Evolutionary conservation across 768 basidiomycete species (phyloP).

Genomic region (Boletus barrowsii): DNA sequence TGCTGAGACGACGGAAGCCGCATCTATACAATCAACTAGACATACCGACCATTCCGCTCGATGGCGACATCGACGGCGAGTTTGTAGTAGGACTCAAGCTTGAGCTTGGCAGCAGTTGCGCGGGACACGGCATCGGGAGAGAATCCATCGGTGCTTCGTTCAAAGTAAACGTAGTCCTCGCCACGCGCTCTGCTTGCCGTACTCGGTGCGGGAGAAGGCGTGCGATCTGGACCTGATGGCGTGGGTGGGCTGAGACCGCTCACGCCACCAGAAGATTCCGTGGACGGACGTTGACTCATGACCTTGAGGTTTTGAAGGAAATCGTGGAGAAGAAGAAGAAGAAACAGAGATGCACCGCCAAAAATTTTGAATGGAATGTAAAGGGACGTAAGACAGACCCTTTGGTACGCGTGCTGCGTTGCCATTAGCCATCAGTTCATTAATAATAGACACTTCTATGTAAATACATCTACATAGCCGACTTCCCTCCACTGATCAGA

Average conservation of each 20-base stretch:
- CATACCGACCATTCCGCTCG: slow-evolving; percentile 87
- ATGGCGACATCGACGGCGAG: slow-evolving; percentile 96
- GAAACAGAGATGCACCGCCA: slow-evolving; percentile 5
- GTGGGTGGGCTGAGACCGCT: slow-evolving; percentile 16
- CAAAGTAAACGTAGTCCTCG: slow-evolving; percentile 89
- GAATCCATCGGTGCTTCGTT: slow-evolving; percentile 79
- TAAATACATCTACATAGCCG: too few species aligned
- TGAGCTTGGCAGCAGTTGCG: slow-evolving; percentile 91
- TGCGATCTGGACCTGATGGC: slow-evolving; percentile 23
- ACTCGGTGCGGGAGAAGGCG: slow-evolving; percentile 30
- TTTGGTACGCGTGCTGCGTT: slow-evolving; percentile 5
- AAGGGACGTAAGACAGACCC: slow-evolving; percentile 26
- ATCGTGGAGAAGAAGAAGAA: slow-evolving; percentile 2
- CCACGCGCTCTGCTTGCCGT: slow-evolving; percentile 30
- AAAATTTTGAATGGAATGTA: slow-evolving; percentile 13
- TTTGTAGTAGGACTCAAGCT: slow-evolving; percentile 97
- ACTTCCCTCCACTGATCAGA: too few species aligned
- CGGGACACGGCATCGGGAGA: slow-evolving; percentile 85
- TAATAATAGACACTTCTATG: too few species aligned
- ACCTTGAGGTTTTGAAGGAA: slow-evolving; percentile 5
- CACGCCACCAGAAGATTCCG: slow-evolving; percentile 23
- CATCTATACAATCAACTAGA: slow-evolving; percentile 3
- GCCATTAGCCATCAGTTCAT: background rate
- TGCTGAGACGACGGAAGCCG: slow-evolving; percentile 2
- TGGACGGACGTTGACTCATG: slow-evolving; percentile 33